Evolutionary conservation across 2,329 filamentous ascomycete genomes (phyloP).

Genomic region (Passalora sequoiae): DNA sequence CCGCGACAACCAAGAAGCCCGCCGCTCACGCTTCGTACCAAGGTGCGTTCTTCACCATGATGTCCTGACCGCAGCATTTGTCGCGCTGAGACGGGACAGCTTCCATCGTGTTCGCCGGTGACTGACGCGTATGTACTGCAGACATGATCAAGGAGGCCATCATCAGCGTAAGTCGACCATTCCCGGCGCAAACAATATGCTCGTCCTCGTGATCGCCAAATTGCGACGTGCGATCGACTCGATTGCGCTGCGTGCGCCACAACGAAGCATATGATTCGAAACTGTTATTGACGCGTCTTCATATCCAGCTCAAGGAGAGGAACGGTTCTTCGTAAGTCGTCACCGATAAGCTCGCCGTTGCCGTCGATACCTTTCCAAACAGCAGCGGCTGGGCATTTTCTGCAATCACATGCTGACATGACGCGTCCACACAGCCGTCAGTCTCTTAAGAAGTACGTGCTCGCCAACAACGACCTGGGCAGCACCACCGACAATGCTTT

Average conservation of each 20-base stretch:
- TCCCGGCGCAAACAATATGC: slow-evolving; percentile 40
- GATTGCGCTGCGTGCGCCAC: slow-evolving; percentile 10
- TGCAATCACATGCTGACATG: slow-evolving; percentile 24
- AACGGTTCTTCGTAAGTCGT: slow-evolving; percentile 62
- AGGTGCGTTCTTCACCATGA: slow-evolving; percentile 50
- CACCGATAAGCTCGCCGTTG: slow-evolving; percentile 24
- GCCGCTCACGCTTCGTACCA: slow-evolving; percentile 61
- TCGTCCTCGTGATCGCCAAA: slow-evolving; percentile 15
- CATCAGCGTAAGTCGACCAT: slow-evolving; percentile 59
- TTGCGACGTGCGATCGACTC: slow-evolving; percentile 23
- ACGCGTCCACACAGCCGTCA: slow-evolving; percentile 52
- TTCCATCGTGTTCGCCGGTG: slow-evolving; percentile 34
- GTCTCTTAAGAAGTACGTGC: slow-evolving; percentile 70
- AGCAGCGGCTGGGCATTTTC: slow-evolving; percentile 13
- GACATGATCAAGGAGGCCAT: slow-evolving; percentile 72
- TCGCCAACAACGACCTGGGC: slow-evolving; percentile 62
- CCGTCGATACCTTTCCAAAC: slow-evolving; percentile 16
- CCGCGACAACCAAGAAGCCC: slow-evolving; percentile 47
- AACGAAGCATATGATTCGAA: slow-evolving; percentile 13
- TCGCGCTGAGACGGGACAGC: slow-evolving; percentile 15
- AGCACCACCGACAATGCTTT: slow-evolving; percentile 53
- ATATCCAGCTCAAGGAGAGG: slow-evolving; percentile 61
- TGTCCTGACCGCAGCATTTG: slow-evolving; percentile 12
- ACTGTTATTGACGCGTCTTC: slow-evolving; percentile 46
- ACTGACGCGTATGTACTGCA: slow-evolving; percentile 50